Evolutionary conservation across 192 early-diverging fungal genomes (phyloP), one percentile per base, ranked within the genome.

Genomic region (Backusella psychrophila): DNA sequence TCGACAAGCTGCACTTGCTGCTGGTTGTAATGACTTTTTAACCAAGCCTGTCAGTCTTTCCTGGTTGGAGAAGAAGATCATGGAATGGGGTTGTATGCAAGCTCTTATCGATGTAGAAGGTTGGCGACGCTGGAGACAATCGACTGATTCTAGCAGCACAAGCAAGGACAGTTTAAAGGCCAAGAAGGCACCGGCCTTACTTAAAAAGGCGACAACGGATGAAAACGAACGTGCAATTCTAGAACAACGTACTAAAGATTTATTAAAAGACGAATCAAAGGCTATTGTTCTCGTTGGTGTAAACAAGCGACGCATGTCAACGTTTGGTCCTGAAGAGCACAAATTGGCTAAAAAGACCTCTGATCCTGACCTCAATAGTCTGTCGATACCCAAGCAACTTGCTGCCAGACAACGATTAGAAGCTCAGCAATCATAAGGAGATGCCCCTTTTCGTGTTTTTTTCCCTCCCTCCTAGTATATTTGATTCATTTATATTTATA

Each of bases 11-110:
- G 95, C 95, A 8, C 81, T 96, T 42, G 83, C 89, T 39, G 95
- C 94, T 3, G 95, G 95, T 0, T 96, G 95, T 72, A 95, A 96
- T 79, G 95, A 96, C 83, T 96, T 94, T 81, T 79, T 96, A 71
- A 96, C 93, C 49, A 96, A 97, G 76, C 95, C 95, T 2, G 91
- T 95, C 23, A 91, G 89, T 75, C 78, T 95, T 14, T 85, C 87
- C 23, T 97, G 95, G 95, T 83, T 97, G 21, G 90, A 91, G 74
- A 86, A 89, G 38, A 96, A 96, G 85, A 93, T 97, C 74, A 84
- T 92, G 29, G 95, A 97, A 75, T 97, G 95, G 95, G 95, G 94
- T 17, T 91, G 92, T 72, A 97, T 97, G 92, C 95, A 97, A 75
- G 93, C 94, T 0, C 80, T 97, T 23, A 96, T 97, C 63, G 94